A percentile compares a stretch with the other conserved stretches of the same genome.
Evolutionary conservation across 352 stramenopile species (phyloP).

Genomic region (Phytophthora sojae): DNA sequence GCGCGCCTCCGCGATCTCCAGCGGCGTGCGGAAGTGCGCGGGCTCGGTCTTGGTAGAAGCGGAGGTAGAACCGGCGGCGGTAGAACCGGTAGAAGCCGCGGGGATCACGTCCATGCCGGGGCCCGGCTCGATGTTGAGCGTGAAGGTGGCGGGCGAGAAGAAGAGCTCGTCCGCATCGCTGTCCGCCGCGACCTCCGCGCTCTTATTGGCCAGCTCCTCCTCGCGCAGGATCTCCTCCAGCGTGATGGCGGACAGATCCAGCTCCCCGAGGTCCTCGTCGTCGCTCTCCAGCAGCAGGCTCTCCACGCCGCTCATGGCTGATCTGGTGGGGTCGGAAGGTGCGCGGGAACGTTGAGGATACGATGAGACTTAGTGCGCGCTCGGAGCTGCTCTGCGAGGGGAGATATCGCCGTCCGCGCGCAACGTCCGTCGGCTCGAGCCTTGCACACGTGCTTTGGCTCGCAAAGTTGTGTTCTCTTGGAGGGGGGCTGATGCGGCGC

Average conservation of each 20-base stretch:
- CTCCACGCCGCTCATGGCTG: slow-evolving; percentile 59
- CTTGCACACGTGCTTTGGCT: background rate
- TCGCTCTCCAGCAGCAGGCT: slow-evolving; percentile 74
- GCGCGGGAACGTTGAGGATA: background rate
- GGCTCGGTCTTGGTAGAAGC: slow-evolving; percentile 17
- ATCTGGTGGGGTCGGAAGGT: background rate
- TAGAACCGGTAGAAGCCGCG: background rate
- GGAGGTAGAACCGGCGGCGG: background rate
- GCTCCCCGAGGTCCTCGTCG: slow-evolving; percentile 68
- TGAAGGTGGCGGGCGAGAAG: slow-evolving; percentile 80
- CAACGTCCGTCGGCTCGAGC: background rate
- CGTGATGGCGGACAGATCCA: slow-evolving; percentile 72
- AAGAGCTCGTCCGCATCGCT: slow-evolving; percentile 63
- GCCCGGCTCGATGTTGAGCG: slow-evolving; percentile 61
- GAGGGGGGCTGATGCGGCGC: slow-evolving; percentile 6
- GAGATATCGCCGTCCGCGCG: background rate
- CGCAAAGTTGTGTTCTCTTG: background rate
- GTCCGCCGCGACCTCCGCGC: slow-evolving; percentile 30
- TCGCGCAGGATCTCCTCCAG: slow-evolving; percentile 80
- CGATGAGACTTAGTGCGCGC: background rate
- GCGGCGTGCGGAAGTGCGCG: slow-evolving; percentile 59
- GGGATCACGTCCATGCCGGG: slow-evolving; percentile 76
- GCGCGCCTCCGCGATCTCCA: slow-evolving; percentile 82
- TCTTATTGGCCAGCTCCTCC: slow-evolving; percentile 59
- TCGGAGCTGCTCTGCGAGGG: background rate